These are phyloP conservation scores for Coprinellus micaceus DNA, from an alignment of 768 basidiomycete species.

Conservation along the genomic window DNA sequence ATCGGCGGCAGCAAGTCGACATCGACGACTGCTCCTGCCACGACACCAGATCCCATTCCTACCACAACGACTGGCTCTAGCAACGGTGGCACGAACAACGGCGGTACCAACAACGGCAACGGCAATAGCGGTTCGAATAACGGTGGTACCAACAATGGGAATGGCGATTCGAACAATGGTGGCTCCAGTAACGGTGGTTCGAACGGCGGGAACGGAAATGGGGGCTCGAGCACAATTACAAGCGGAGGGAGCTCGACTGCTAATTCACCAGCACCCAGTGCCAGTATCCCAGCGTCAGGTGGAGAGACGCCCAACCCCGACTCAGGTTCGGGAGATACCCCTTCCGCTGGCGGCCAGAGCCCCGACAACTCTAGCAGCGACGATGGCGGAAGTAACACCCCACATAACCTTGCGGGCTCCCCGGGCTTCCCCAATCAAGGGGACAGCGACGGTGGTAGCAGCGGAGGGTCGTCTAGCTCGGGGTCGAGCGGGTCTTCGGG, in stretches of 20 bases:
- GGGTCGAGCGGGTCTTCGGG: background rate
- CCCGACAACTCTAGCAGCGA: background rate
- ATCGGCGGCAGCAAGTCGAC: background rate
- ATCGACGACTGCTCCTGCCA: background rate
- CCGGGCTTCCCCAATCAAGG: background rate
- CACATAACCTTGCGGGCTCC: background rate
- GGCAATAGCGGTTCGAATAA: conserved; percentile 11
- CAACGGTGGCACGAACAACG: conserved; percentile 10
- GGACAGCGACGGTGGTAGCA: background rate
- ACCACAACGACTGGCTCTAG: conserved; percentile 12
- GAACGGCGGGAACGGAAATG: conserved; percentile 13
- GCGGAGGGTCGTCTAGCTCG: background rate
- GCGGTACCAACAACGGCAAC: conserved; percentile 5
- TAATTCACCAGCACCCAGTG: too few species aligned
- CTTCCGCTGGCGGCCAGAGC: conserved; percentile 4
- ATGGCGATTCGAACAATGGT: too few species aligned
- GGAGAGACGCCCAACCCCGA: too few species aligned
- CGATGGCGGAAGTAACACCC: background rate
- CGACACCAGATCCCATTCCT: background rate
- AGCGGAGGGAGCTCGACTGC: conserved; percentile 4
- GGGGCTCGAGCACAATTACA: conserved; percentile 3
- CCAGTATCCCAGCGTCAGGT: too few species aligned
- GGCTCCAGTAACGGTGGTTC: too few species aligned
- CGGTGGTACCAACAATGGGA: background rate
- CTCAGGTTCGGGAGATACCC: too few species aligned